These are phyloP conservation scores for Boletales sp. DNA, from an alignment of 768 basidiomycete genomes.

Conservation along the genomic window DNA sequence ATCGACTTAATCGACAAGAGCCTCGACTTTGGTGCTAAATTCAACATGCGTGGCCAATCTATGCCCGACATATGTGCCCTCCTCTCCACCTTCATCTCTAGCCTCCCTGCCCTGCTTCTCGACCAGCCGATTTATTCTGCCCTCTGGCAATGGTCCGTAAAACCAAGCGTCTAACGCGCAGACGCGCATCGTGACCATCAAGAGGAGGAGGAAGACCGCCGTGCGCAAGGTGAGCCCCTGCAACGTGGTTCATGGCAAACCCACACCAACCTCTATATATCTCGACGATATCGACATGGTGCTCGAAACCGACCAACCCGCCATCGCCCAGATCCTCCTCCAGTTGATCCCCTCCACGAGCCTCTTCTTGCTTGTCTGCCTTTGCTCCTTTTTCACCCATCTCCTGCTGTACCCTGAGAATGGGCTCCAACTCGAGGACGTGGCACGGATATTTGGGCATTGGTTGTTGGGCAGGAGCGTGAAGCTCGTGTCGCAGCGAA, in stretches of 20 bases:
- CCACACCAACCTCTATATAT: slow-evolving; percentile 15
- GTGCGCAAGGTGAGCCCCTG: slow-evolving; percentile 25
- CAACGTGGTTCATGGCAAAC: slow-evolving; percentile 7
- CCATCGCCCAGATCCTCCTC: slow-evolving; percentile 45
- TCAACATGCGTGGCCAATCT: slow-evolving; percentile 32
- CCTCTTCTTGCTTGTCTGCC: slow-evolving; percentile 42
- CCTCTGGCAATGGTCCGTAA: slow-evolving; percentile 43
- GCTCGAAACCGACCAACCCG: slow-evolving; percentile 34
- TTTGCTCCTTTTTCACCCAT: slow-evolving; percentile 49
- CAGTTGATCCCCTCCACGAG: slow-evolving; percentile 42
- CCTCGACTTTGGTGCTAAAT: slow-evolving; percentile 18
- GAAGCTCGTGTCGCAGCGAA: slow-evolving; percentile 23
- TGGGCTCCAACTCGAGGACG: slow-evolving; percentile 41
- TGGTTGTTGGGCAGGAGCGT: slow-evolving; percentile 35
- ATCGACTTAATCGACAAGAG: slow-evolving; percentile 36
- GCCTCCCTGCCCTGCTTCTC: slow-evolving; percentile 45
- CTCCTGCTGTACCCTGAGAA: slow-evolving; percentile 49
- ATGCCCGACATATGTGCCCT: slow-evolving; percentile 45
- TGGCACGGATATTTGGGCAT: slow-evolving; percentile 45
- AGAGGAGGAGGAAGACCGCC: slow-evolving; percentile 30
- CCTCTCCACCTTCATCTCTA: slow-evolving; percentile 44
- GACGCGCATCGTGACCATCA: slow-evolving; percentile 28
- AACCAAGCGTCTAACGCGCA: slow-evolving; percentile 37
- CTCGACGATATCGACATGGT: slow-evolving; percentile 15
- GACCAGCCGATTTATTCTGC: slow-evolving; percentile 38